Percentiles rank a stretch among this genome's conserved stretches.
phyloP scores from a whole-genome alignment of 768 basidiomycete genomes.

The Rubroboletus satanas region DNA sequence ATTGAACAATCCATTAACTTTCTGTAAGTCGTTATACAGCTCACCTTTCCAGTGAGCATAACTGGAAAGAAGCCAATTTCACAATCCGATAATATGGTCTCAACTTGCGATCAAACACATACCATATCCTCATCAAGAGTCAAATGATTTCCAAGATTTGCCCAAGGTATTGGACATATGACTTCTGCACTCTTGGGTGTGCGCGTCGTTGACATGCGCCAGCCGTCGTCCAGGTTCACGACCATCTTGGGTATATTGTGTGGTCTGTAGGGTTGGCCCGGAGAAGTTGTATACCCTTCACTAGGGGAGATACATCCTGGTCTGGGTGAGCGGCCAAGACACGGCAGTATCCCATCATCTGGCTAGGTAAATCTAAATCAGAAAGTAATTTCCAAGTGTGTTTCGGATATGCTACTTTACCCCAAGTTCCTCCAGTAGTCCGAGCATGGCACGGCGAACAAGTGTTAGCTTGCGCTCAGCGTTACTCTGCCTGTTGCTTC shows the following conservation, averaged over 20 bases:
- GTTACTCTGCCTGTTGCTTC: conserved; percentile 32
- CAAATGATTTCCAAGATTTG: conserved; percentile 26
- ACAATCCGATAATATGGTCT: background rate
- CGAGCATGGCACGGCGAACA: conserved; percentile 38
- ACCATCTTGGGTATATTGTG: conserved; percentile 4
- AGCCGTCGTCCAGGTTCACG: conserved; percentile 23
- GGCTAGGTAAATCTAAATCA: conserved; percentile 14
- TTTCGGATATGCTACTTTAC: conserved; percentile 17
- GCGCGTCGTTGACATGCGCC: conserved; percentile 41
- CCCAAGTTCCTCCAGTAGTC: conserved; percentile 42
- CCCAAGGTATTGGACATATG: conserved; percentile 31
- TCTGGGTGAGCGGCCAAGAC: conserved; percentile 10
- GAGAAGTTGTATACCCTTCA: conserved; percentile 3
- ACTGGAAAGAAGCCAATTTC: conserved; percentile 9
- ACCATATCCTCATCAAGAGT: conserved; percentile 40
- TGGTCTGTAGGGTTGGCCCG: conserved; percentile 6
- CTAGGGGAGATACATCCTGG: background rate
- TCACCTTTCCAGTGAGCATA: conserved; percentile 31
- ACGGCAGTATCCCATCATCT: conserved; percentile 17
- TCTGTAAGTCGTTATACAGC: background rate
- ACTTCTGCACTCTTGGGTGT: conserved; percentile 35
- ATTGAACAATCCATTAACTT: background rate
- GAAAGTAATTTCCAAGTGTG: background rate
- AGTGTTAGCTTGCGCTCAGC: conserved; percentile 31
- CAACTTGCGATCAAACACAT: conserved; percentile 13